Percentiles rank a stretch among this genome's conserved stretches.
These are phyloP conservation scores for Pythium monospermum DNA, from an alignment of 352 stramenopile genomes.

Conservation along the genomic window DNA sequence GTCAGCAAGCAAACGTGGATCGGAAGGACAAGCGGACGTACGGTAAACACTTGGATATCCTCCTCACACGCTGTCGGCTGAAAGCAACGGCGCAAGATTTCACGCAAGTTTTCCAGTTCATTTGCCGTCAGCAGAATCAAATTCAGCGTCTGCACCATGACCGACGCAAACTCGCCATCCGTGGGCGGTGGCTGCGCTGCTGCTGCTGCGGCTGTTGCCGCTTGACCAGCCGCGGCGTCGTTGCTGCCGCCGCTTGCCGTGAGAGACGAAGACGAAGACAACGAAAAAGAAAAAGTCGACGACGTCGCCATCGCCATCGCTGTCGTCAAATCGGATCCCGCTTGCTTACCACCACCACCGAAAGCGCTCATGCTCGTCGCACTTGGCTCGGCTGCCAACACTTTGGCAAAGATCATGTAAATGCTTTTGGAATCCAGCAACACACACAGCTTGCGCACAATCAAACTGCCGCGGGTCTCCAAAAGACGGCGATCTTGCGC, in stretches of 20 bases:
- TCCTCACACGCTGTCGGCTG: constrained; percentile 59
- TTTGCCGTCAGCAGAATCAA: constrained; percentile 98
- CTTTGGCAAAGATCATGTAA: constrained; percentile 96
- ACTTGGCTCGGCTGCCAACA: constrained; percentile 69
- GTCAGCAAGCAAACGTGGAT: too few species aligned
- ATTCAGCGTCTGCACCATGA: constrained; percentile 99
- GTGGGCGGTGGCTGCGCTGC: constrained; percentile 20
- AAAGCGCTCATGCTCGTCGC: too few species aligned
- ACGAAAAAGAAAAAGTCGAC: neutral
- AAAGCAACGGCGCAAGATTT: constrained; percentile 78
- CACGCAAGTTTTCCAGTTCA: constrained; percentile 90
- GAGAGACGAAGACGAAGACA: neutral
- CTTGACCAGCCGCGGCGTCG: constrained; percentile 25
- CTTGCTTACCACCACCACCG: too few species aligned
- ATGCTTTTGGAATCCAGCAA: constrained; percentile 97
- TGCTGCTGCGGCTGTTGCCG: constrained; percentile 17
- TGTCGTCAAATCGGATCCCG: too few species aligned
- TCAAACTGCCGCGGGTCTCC: constrained; percentile 96
- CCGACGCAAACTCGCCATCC: constrained; percentile 94
- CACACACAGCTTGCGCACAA: constrained; percentile 98
- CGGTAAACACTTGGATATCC: constrained; percentile 80
- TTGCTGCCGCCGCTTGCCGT: too few species aligned
- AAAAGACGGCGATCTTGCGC: constrained; percentile 75
- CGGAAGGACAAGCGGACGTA: constrained; percentile 5
- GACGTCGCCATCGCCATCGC: neutral